Base-by-base conservation (phyloP, 139 green algal species). In the Astrephomene gubernaculifera region DNA sequence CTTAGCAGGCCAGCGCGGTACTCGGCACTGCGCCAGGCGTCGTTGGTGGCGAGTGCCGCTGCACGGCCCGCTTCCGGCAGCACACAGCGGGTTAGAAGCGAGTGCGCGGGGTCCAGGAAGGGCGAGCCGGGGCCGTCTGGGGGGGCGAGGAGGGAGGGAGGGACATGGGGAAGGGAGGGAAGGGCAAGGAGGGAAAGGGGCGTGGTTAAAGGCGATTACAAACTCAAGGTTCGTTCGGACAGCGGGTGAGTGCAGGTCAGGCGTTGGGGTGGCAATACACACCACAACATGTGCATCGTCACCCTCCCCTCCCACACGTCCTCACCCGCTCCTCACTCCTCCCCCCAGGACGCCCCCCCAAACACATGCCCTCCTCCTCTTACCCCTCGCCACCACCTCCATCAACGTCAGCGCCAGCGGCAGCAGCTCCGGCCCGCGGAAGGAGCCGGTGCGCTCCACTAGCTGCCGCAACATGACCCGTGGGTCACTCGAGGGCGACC, bases 361-460 rank as follows among this genome's bases (percentile, higher is more conserved):
- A 33, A n/a, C 65, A 72, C 65, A 29, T 4, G 35, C 17, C 36
- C 4, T 22, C 39, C 6, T 27, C 43, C 22, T 5, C 76, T 73
- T 60, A 83, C 76, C 76, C 22, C 61, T 1, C 39, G n/a, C 41
- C 60, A 73, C 76, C 41, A 73, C 76, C 19, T 72, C 41, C 60
- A 83, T 36, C 60, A 83, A 43, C 0, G 76, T 83, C 39, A 19
- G 19, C 39, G 76, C 79, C 79, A 85, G 61, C n/a, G 79, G 79
- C 79, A 85, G 63, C 79, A 85, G 61, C 79, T 85, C 79, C 33
- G 79, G 79, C 0, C 79, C 79, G 14, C 64, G 44, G 63, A 76
- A 76, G 38, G 7, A 12, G n/a, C 63, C 79, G 43, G 49, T 54
- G 29, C 64, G 79, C 63, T 74, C 79, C 61, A 85, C 63, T 44